A percentile compares a stretch with the other conserved stretches of the same genome.
Conservation (phyloP, 108 stramenopile species). For the Seminavis robusta region DNA sequence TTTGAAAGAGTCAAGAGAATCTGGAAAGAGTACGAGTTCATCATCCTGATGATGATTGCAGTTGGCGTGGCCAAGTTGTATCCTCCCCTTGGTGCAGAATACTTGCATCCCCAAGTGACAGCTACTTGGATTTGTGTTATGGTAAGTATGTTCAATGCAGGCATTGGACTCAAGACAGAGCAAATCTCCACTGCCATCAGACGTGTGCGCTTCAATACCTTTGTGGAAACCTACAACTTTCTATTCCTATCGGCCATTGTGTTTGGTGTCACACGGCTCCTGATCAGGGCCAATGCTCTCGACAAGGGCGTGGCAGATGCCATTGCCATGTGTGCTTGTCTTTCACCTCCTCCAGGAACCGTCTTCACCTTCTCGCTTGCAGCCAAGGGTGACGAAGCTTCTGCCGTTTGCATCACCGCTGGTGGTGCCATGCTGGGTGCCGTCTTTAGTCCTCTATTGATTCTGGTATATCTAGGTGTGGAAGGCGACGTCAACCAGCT, state of each 20-base stretch:
- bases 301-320: neutral
- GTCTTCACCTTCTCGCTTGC: conserved; percentile 52
- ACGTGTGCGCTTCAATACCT: conserved; percentile 46
- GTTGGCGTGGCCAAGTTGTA: conserved; percentile 59
- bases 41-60: conserved; percentile 38
- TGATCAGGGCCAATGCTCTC: conserved; percentile 13
- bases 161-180: conserved; percentile 49
- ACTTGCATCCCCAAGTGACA: conserved; percentile 60
- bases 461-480: conserved; percentile 46
- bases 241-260: conserved; percentile 41
- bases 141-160: conserved; percentile 53
- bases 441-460: conserved; percentile 55
- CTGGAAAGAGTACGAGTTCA: too few relatives aligned
- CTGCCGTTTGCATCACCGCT: conserved; percentile 59
- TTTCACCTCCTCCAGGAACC: conserved; percentile 23
- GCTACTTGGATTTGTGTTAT: conserved; percentile 66
- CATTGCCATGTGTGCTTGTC: conserved; percentile 8
- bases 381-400: conserved; percentile 60
- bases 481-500: conserved; percentile 37
- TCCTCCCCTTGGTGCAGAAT: conserved; percentile 60
- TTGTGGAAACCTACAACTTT: conserved; percentile 64
- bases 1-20: too few relatives aligned
- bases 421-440: conserved; percentile 61
- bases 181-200: conserved; percentile 54
- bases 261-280: conserved; percentile 37